Percentiles rank a stretch among this genome's conserved stretches.
Evolutionary conservation across 352 stramenopile genomes (phyloP).

Genomic region (Globisporangium camurandrum): DNA sequence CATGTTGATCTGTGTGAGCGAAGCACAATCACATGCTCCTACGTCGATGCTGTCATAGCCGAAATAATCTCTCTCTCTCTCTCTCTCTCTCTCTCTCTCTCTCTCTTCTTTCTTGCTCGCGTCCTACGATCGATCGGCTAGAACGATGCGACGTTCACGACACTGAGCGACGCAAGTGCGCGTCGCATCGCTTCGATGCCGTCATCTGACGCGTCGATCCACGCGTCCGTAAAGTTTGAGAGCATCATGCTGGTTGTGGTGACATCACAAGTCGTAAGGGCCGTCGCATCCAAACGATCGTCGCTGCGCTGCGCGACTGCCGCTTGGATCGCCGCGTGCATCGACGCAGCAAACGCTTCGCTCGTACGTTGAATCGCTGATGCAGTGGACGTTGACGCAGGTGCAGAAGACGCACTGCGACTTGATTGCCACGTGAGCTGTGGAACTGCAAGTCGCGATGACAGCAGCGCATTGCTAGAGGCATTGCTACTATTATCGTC

Average conservation of each 20-base stretch:
- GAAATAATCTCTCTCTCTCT: too few species aligned
- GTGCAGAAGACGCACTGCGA: neutral
- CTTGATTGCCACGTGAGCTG: neutral
- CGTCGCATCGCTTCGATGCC: constrained; percentile 2
- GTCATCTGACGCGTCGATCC: constrained; percentile 8
- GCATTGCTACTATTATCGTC: too few species aligned
- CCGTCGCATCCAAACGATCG: too few species aligned
- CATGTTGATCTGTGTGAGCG: too few species aligned
- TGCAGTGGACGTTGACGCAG: neutral
- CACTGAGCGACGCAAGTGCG: neutral
- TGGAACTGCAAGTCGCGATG: neutral
- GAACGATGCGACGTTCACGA: too few species aligned
- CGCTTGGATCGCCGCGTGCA: neutral
- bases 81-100: too few species aligned
- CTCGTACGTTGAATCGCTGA: constrained; percentile 3
- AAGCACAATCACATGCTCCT: too few species aligned
- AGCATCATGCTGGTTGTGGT: neutral
- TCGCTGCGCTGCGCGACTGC: too few species aligned
- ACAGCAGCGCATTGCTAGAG: too few species aligned
- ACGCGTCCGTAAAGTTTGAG: neutral
- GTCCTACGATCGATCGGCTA: too few species aligned
- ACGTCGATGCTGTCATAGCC: too few species aligned
- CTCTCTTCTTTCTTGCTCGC: too few species aligned
- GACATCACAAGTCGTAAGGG: neutral
- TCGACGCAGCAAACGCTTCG: constrained; percentile 1